Evolutionary conservation across 2,329 filamentous ascomycete genomes (phyloP).

Genomic region (Colletotrichum lupini): DNA sequence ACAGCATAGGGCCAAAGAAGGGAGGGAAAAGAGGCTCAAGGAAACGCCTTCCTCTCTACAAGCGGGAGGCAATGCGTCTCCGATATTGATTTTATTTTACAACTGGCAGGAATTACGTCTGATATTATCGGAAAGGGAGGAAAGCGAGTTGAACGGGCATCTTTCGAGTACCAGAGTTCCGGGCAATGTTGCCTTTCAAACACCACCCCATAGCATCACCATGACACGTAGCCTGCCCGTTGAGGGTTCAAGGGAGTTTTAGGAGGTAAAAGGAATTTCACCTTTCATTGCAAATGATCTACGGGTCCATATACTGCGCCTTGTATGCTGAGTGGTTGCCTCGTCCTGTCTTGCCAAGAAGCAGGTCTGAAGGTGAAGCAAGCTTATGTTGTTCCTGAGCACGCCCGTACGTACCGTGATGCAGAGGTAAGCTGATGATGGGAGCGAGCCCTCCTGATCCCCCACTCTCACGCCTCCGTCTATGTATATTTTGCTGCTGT

Average conservation of each 20-base stretch:
- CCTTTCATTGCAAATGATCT: background rate
- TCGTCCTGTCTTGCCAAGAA: conserved; percentile 3
- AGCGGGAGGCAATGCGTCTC: background rate
- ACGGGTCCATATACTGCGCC: background rate
- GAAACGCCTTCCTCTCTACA: background rate
- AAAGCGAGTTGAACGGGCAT: conserved; percentile 8
- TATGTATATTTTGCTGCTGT: background rate
- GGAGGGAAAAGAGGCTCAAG: background rate
- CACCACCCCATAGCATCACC: background rate
- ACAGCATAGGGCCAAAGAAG: background rate
- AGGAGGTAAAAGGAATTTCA: background rate
- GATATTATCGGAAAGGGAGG: background rate
- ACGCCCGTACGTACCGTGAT: background rate
- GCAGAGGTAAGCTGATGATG: background rate
- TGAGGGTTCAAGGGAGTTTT: background rate
- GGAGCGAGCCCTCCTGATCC: background rate
- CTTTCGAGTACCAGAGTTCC: background rate
- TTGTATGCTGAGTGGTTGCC: background rate
- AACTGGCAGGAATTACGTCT: background rate
- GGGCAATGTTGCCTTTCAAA: background rate
- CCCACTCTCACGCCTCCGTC: background rate
- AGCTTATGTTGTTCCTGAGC: background rate
- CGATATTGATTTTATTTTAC: background rate
- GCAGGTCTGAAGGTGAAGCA: background rate
- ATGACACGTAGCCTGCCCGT: background rate